A percentile compares a stretch with the other conserved stretches of the same genome.
Evolutionary conservation across 2,329 filamentous ascomycete species (phyloP).

Genomic region (Microsporum audouinii): DNA sequence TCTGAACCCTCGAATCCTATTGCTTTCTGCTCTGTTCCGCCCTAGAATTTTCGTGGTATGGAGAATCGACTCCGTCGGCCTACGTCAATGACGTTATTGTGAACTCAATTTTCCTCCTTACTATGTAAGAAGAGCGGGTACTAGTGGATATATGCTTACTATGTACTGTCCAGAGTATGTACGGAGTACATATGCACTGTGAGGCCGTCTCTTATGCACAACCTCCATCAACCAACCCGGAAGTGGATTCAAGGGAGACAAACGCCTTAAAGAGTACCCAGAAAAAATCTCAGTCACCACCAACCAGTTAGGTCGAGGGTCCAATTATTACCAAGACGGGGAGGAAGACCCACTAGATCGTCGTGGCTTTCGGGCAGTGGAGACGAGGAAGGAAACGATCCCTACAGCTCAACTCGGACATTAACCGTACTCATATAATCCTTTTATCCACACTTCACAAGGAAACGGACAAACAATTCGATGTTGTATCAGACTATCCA

Average conservation of each 20-base stretch:
- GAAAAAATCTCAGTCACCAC: not conserved
- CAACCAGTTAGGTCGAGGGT: not conserved
- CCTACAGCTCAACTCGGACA: constrained; percentile 1
- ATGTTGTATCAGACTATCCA: not conserved
- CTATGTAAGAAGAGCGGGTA: not conserved
- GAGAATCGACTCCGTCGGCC: constrained; percentile 2
- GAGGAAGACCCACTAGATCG: not conserved
- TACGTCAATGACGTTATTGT: not conserved
- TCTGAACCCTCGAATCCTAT: not conserved
- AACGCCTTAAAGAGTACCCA: not conserved
- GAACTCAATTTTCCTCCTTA: not conserved
- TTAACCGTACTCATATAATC: not conserved
- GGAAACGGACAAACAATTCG: not conserved
- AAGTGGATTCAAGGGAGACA: not conserved
- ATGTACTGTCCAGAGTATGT: not conserved
- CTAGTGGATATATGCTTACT: not conserved
- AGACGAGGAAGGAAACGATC: not conserved
- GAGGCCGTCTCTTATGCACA: not conserved
- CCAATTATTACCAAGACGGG: constrained; percentile 4
- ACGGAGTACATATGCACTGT: not conserved
- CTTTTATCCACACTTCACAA: not conserved
- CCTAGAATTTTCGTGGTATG: constrained; percentile 5
- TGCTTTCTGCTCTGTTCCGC: not conserved
- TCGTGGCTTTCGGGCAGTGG: constrained; percentile 2
- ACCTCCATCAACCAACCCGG: not conserved